A percentile compares a stretch with the other conserved stretches of the same genome.
These are phyloP conservation scores for Gossypium rotundifolium DNA, from an alignment of 345 rosid species.

Conservation along the genomic window DNA sequence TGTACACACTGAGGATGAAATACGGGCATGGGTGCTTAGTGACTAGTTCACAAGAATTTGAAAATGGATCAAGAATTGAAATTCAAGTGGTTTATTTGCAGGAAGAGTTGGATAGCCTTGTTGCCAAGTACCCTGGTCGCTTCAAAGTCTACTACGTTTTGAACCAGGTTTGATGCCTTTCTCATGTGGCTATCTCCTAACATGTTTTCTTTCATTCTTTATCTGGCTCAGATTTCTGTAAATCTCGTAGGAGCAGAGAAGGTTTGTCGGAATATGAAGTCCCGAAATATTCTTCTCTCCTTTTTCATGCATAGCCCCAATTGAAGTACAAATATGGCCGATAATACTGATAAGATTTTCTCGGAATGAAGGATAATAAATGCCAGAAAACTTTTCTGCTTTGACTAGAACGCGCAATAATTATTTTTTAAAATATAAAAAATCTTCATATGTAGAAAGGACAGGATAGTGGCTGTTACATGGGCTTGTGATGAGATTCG, in stretches of 20 bases:
- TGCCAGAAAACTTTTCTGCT: too few species aligned
- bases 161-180: conserved; percentile 65
- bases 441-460: too few species aligned
- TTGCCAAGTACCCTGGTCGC: conserved; percentile 52
- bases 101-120: conserved; percentile 84
- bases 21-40: background rate
- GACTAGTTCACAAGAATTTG: background rate
- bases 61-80: background rate
- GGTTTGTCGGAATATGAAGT: background rate
- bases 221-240: background rate
- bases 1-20: background rate
- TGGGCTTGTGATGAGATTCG: too few species aligned
- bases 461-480: too few species aligned
- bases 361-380: background rate
- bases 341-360: background rate
- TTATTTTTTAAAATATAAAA: too few species aligned
- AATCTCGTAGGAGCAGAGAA: background rate
- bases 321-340: background rate
- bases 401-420: too few species aligned
- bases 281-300: background rate
- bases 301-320: conserved; percentile 1
- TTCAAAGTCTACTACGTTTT: conserved; percentile 74
- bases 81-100: conserved; percentile 23
- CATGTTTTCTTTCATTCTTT: background rate
- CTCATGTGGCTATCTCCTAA: background rate